phyloP scores from a whole-genome alignment of 2,329 filamentous ascomycete species.

The Sclerotinia sclerotiorum region DNA sequence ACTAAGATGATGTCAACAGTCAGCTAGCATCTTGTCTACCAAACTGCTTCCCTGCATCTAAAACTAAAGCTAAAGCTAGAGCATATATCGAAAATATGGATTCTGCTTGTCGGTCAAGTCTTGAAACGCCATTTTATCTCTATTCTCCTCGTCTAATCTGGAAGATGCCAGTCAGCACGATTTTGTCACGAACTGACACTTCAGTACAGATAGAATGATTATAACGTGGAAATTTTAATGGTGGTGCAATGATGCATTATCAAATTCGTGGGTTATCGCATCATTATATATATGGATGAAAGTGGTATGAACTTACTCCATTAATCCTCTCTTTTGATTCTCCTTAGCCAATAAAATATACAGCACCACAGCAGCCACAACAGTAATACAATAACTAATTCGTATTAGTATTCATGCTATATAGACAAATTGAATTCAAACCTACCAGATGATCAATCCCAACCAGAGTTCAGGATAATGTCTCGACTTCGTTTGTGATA shows the following conservation, averaged over 20 bases:
- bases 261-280: too few relatives aligned
- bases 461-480: slow-evolving; percentile 74
- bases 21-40: neutral
- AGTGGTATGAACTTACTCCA: slow-evolving; percentile 38
- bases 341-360: slow-evolving; percentile 60
- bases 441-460: slow-evolving; percentile 62
- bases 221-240: neutral
- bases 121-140: slow-evolving; percentile 64
- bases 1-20: neutral
- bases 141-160: slow-evolving; percentile 56
- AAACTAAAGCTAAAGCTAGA: slow-evolving; percentile 5
- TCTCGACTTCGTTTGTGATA: slow-evolving; percentile 59
- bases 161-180: neutral
- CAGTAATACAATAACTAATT: slow-evolving; percentile 65
- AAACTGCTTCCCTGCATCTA: neutral
- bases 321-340: slow-evolving; percentile 52
- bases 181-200: neutral
- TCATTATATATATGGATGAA: neutral
- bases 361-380: slow-evolving; percentile 54
- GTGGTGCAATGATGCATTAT: neutral
- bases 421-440: neutral
- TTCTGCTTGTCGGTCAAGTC: slow-evolving; percentile 71
- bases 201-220: neutral
- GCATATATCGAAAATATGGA: slow-evolving; percentile 60
- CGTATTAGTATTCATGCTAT: slow-evolving; percentile 7